Evolutionary conservation across 1,139 yeast genomes (phyloP).

Genomic region (Yamadazyma friedrichii): DNA sequence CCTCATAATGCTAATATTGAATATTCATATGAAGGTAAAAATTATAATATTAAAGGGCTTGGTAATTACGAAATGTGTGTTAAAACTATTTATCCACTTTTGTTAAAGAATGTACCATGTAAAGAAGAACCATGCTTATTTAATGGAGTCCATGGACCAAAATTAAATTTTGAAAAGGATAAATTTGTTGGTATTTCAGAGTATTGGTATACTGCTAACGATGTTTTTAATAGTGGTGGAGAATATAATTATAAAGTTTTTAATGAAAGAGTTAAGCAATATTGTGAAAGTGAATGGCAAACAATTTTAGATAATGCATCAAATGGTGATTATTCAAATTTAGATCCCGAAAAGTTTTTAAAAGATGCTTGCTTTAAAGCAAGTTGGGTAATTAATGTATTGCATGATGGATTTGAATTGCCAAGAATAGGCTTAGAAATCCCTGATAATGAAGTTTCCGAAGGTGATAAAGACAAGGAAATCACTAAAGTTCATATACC

Average conservation of each 20-base stretch:
- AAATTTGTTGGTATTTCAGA: slow-evolving; percentile 79
- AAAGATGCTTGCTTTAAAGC: slow-evolving; percentile 79
- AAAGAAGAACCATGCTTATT: slow-evolving; percentile 71
- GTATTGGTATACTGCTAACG: slow-evolving; percentile 85
- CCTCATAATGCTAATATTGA: slow-evolving; percentile 55
- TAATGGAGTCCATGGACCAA: slow-evolving; percentile 80
- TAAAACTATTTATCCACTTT: slow-evolving; percentile 65
- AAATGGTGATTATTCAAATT: slow-evolving; percentile 49
- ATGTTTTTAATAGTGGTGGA: slow-evolving; percentile 75
- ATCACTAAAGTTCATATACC: slow-evolving; percentile 45
- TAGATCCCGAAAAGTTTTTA: slow-evolving; percentile 46
- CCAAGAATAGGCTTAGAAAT: slow-evolving; percentile 62
- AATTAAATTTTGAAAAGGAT: slow-evolving; percentile 65
- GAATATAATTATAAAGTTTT: slow-evolving; percentile 64
- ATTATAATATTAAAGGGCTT: slow-evolving; percentile 55
- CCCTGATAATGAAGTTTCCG: slow-evolving; percentile 17
- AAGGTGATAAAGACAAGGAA: slow-evolving; percentile 22
- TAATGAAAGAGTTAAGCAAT: slow-evolving; percentile 57
- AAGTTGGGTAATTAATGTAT: slow-evolving; percentile 72
- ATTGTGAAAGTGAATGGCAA: slow-evolving; percentile 68
- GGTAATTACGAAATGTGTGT: slow-evolving; percentile 71
- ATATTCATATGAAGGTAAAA: slow-evolving; percentile 40
- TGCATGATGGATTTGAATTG: slow-evolving; percentile 77
- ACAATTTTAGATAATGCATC: slow-evolving; percentile 47
- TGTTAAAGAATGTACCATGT: slow-evolving; percentile 73